Conservation (phyloP, 208 protist genomes). For the Leptomonas seymouri region DNA sequence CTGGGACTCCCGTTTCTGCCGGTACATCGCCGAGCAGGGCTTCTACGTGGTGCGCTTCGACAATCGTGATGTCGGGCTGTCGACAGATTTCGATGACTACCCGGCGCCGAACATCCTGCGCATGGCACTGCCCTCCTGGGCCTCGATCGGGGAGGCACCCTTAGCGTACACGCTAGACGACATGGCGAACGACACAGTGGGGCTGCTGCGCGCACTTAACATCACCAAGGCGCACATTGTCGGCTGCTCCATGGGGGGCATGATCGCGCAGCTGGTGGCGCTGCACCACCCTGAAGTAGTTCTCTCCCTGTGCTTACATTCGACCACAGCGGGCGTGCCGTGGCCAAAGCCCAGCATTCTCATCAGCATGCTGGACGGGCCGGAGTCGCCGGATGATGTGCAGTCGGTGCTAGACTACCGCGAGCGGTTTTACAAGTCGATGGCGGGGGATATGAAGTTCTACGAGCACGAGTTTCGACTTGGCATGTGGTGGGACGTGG, state of each 20-base stretch:
- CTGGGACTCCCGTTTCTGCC: constrained; percentile 78
- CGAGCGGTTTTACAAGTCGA: constrained; percentile 36
- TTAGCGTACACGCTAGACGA: constrained; percentile 74
- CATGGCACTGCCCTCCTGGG: constrained; percentile 54
- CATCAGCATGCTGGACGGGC: constrained; percentile 62
- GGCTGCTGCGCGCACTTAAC: constrained; percentile 51
- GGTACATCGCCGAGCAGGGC: constrained; percentile 52
- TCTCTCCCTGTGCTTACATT: constrained; percentile 68
- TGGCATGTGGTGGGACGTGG: constrained; percentile 36
- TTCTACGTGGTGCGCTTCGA: constrained; percentile 85
- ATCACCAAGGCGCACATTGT: constrained; percentile 61
- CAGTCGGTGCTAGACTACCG: constrained; percentile 64
- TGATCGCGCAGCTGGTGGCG: constrained; percentile 66
- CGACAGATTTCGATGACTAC: constrained; percentile 61
- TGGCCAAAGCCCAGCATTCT: constrained; percentile 55
- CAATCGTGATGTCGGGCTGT: constrained; percentile 79
- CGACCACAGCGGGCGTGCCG: constrained; percentile 61
- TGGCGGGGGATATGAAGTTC: constrained; percentile 41
- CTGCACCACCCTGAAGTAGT: constrained; percentile 56
- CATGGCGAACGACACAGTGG: constrained; percentile 69
- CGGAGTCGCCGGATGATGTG: constrained; percentile 39
- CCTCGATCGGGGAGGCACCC: constrained; percentile 44
- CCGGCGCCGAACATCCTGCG: constrained; percentile 41
- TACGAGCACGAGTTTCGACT: constrained; percentile 39
- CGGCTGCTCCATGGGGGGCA: constrained; percentile 82